Percentiles rank a stretch among this genome's conserved stretches.
These are phyloP conservation scores for Puya raimondii DNA, from an alignment of 176 grass and related monocot genomes.

Conservation along the genomic window DNA sequence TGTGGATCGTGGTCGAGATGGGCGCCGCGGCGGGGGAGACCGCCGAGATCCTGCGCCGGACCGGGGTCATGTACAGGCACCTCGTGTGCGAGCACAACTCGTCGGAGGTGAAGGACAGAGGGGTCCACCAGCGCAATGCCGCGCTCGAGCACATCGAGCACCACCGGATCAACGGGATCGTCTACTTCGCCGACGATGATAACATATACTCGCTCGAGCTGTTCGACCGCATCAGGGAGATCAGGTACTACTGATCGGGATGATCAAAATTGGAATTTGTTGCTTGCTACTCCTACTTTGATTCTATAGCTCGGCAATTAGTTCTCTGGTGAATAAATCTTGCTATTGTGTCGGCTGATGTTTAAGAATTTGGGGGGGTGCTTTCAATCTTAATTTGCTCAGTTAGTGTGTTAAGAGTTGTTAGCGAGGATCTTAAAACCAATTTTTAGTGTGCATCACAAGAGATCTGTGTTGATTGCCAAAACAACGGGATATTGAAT, in stretches of 20 bases:
- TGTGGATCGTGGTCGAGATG: constrained; percentile 84
- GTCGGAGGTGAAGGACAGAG: constrained; percentile 23
- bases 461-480: no score
- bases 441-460: no score
- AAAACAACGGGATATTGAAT: no score
- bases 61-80: constrained; percentile 72
- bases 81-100: constrained; percentile 36
- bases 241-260: constrained; percentile 42
- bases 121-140: constrained; percentile 70
- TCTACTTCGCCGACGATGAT: constrained; percentile 95
- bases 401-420: no score
- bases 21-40: constrained; percentile 49
- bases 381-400: not conserved
- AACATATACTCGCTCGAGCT: constrained; percentile 82
- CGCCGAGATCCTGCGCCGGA: constrained; percentile 45
- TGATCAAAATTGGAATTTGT: not conserved
- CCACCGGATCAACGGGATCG: constrained; percentile 72
- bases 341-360: no score
- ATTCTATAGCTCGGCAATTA: not conserved
- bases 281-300: not conserved
- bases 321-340: not conserved
- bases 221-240: constrained; percentile 58
- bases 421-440: no score
- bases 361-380: no score
- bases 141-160: constrained; percentile 73